A percentile compares a stretch with the other conserved stretches of the same genome.
phyloP scores from a whole-genome alignment of 345 rosid species.

The Nephelium lappaceum region DNA sequence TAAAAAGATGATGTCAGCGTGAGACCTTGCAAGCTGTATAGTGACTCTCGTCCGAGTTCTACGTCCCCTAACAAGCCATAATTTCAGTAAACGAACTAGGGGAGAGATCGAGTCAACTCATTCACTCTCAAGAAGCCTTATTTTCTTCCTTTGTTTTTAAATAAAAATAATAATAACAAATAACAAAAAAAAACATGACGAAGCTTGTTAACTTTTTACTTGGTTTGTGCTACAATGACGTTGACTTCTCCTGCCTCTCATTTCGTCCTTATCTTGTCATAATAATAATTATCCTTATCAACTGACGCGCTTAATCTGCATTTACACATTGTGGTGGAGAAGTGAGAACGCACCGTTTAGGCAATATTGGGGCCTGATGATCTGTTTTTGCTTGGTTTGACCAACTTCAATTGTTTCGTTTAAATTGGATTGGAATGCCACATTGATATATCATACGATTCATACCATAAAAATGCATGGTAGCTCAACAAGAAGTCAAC shows the following conservation, averaged over 20 bases:
- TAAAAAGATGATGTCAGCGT: not conserved
- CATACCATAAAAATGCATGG: not conserved
- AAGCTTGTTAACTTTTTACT: constrained; percentile 9
- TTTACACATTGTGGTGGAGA: not conserved
- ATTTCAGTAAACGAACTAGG: constrained; percentile 8
- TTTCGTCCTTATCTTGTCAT: constrained; percentile 9
- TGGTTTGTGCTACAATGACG: not conserved
- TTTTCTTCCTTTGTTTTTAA: not conserved
- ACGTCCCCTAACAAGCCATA: constrained; percentile 13
- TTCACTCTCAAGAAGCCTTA: not conserved
- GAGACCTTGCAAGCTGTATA: constrained; percentile 7
- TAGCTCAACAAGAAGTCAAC: not conserved
- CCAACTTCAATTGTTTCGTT: not conserved
- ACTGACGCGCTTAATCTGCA: not conserved
- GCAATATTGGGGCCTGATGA: not conserved
- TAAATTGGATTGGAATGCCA: not conserved
- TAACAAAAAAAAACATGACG: not conserved
- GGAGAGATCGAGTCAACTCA: constrained; percentile 3
- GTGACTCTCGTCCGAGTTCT: not conserved
- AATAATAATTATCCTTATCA: constrained; percentile 13
- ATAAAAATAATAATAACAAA: too few relatives aligned
- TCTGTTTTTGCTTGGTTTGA: not conserved
- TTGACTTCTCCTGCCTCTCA: constrained; percentile 8
- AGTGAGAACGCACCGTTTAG: not conserved
- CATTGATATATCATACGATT: not conserved